Evolutionary conservation across 805 yeast genomes (phyloP), one percentile per base, ranked within the genome.

Genomic region (Kuraishia piskuri): DNA sequence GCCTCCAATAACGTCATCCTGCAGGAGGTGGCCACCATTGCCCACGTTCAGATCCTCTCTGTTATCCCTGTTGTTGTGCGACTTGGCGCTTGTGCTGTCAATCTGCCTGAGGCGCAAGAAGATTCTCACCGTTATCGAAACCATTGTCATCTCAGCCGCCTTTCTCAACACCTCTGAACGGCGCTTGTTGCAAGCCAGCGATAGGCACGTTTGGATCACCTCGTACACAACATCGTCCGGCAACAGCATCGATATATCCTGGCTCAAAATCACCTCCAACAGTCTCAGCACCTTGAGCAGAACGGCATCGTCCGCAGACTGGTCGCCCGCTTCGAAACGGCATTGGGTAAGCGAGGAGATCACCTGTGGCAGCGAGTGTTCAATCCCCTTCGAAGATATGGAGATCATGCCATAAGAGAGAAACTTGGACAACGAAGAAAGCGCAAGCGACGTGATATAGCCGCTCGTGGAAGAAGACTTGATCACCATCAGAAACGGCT

Each of bases 241-340:
- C 46, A 92, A 70, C n/a, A 80, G 62, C 24, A 74, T 76, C 22
- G 92, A 86, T 48, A 84, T 71, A 1, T 78, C 77, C n/a, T 91
- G 81, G 21, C 76, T 73, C 17, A 90, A 76, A 17, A 91, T 76
- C 22, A 70, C 66, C 59, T 90, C 92, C 60, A 92, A 73, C 23
- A 92, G 72, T 48, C 86, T 75, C 57, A 94, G 78, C 21, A 94
- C 96, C 63, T 88, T 88, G 51, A 92, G 75, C 49, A 94, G 72
- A 2, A 94, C 92, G 0, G 95, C 88, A 65, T 94, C 99, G 69
- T 94, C 98, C 47, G 89, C 86, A 37, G 86, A 79, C 65, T 90
- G 96, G 64, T 91, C 97, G 0, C 94, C 86, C 2, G 96, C 96
- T 72, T 94, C 97, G 65, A 94, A 94, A 49, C 96, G 80, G 69